A percentile compares a stretch with the other conserved stretches of the same genome.
phyloP scores from a whole-genome alignment of 495 filamentous ascomycete genomes.

The Cladorrhinum samala region DNA sequence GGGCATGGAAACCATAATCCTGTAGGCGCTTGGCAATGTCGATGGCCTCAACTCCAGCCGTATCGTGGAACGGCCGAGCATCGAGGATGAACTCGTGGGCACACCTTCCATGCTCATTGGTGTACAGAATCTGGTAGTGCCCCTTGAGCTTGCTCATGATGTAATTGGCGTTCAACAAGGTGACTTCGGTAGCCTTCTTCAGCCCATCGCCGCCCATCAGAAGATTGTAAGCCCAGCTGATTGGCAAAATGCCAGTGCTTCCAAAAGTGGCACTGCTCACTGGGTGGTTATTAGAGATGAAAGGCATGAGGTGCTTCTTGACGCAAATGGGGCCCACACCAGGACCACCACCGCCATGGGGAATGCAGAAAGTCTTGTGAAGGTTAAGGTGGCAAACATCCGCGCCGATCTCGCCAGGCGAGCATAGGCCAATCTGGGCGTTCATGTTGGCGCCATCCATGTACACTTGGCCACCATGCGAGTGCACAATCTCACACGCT shows the following conservation, averaged over 20 bases:
- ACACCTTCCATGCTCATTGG: conserved; percentile 79
- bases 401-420: conserved; percentile 92
- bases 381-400: conserved; percentile 98
- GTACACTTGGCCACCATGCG: conserved; percentile 90
- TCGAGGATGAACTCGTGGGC: conserved; percentile 99
- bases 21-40: conserved; percentile 97
- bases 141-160: conserved; percentile 85
- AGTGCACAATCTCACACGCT: conserved; percentile 79
- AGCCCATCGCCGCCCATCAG: conserved; percentile 89
- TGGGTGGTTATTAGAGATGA: conserved; percentile 67
- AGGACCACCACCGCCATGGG: conserved; percentile 92
- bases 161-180: conserved; percentile 95
- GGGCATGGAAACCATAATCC: conserved; percentile 97
- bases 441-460: conserved; percentile 99
- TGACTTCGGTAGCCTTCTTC: conserved; percentile 92
- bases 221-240: conserved; percentile 96
- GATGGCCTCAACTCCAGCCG: conserved; percentile 83
- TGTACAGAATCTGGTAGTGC: conserved; percentile 89
- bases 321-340: conserved; percentile 96
- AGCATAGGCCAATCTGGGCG: conserved; percentile 95
- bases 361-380: conserved; percentile 99
- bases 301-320: conserved; percentile 68
- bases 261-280: conserved; percentile 87
- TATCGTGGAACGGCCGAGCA: conserved; percentile 77
- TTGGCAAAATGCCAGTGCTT: conserved; percentile 88